These are phyloP conservation scores for Neofusicoccum cordaticola DNA, from an alignment of 2,329 filamentous ascomycete species.

Conservation along the genomic window DNA sequence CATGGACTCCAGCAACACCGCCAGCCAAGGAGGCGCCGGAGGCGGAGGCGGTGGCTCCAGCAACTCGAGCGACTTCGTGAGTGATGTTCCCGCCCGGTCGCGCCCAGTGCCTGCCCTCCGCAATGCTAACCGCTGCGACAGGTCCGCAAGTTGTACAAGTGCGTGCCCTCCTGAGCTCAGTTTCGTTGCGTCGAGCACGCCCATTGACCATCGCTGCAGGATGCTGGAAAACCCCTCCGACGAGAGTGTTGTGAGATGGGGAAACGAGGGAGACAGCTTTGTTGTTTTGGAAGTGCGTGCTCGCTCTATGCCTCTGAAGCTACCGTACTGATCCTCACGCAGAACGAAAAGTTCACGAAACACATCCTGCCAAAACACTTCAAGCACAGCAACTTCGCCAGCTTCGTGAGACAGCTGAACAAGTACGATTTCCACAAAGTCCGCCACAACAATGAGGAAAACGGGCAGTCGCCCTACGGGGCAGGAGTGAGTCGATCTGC, in stretches of 20 bases:
- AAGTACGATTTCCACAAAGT: constrained; percentile 99
- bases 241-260: constrained; percentile 90
- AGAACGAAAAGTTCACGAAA: constrained; percentile 99
- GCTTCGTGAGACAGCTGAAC: constrained; percentile 92
- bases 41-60: constrained; percentile 55
- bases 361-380: constrained; percentile 96
- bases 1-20: constrained; percentile 15
- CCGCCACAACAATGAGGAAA: constrained; percentile 83
- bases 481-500: constrained; percentile 59
- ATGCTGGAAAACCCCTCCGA: constrained; percentile 97
- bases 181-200: constrained; percentile 20
- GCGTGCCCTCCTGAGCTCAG: constrained; percentile 39
- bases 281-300: constrained; percentile 84
- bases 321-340: constrained; percentile 18
- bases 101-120: neutral
- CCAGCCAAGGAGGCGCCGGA: constrained; percentile 32
- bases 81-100: constrained; percentile 39
- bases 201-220: constrained; percentile 49
- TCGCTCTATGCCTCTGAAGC: neutral
- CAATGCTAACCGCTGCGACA: constrained; percentile 41
- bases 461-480: constrained; percentile 76
- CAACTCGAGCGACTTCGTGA: constrained; percentile 94
- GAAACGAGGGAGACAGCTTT: constrained; percentile 90
- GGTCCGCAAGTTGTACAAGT: constrained; percentile 99
- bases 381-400: constrained; percentile 98